Evolutionary conservation across 352 stramenopile species (phyloP).

Genomic region (Pythium graminicola): DNA sequence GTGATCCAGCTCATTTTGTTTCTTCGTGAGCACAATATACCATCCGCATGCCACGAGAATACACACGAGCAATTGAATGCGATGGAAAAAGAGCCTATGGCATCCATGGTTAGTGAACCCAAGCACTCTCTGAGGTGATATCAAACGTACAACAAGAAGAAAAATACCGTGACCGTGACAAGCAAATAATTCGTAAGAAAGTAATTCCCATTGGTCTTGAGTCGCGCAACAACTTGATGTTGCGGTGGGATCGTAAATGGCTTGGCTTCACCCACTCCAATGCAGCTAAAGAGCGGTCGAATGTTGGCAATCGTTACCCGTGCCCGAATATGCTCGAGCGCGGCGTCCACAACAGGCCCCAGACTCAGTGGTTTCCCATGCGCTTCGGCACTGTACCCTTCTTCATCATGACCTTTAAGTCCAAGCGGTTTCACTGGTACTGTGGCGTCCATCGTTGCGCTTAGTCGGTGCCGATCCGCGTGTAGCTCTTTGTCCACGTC

Average conservation of each 20-base stretch:
- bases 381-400: constrained; percentile 3
- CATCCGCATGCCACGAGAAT: constrained; percentile 53
- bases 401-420: constrained; percentile 18
- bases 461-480: neutral
- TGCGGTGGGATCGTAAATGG: constrained; percentile 54
- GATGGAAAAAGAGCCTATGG: constrained; percentile 61
- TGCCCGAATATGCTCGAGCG: constrained; percentile 36
- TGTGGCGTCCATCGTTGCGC: constrained; percentile 6
- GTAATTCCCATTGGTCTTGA: constrained; percentile 63
- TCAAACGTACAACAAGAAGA: constrained; percentile 47
- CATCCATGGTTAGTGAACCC: neutral
- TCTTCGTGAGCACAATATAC: constrained; percentile 61
- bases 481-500: neutral
- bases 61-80: constrained; percentile 57
- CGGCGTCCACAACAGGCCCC: constrained; percentile 23
- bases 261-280: constrained; percentile 50
- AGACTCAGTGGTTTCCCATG: constrained; percentile 20
- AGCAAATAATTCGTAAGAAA: constrained; percentile 77
- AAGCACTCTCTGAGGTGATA: neutral
- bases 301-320: constrained; percentile 40
- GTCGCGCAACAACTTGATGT: constrained; percentile 38
- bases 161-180: constrained; percentile 46
- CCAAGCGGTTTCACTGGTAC: constrained; percentile 15
- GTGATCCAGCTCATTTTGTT: constrained; percentile 40
- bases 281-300: constrained; percentile 55